phyloP scores from a whole-genome alignment of 2,329 filamentous ascomycete genomes.

The Claviceps africana region DNA sequence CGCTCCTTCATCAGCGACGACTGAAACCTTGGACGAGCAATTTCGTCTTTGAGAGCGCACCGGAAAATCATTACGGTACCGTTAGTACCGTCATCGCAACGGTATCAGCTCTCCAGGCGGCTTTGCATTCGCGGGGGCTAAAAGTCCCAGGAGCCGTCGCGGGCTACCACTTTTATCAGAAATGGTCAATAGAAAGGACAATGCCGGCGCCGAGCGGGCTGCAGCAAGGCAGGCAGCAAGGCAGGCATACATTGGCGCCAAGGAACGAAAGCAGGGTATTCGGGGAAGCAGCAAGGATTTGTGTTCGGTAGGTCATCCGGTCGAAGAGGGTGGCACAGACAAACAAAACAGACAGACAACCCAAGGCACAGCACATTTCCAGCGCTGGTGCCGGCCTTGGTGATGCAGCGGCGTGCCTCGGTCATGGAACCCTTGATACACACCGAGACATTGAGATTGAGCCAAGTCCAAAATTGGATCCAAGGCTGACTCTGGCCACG shows the following conservation, averaged over 20 bases:
- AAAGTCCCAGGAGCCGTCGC: slow-evolving; percentile 3
- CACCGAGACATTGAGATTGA: not conserved
- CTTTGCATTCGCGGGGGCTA: not conserved
- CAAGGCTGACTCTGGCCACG: not conserved
- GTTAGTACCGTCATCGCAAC: not conserved
- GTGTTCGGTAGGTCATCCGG: slow-evolving; percentile 10
- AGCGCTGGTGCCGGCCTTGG: not conserved
- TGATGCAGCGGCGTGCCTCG: not conserved
- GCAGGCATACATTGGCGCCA: slow-evolving; percentile 1
- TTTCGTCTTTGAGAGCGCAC: not conserved
- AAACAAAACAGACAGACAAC: not conserved
- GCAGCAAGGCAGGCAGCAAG: slow-evolving; percentile 6
- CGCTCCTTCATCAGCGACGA: not conserved
- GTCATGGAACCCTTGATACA: not conserved
- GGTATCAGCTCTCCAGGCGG: not conserved
- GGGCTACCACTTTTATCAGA: slow-evolving; percentile 4
- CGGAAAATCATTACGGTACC: not conserved
- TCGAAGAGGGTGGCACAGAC: slow-evolving; percentile 1
- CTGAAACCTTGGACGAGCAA: no score
- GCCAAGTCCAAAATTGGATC: not conserved
- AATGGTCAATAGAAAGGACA: not conserved
- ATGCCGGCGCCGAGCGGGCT: not conserved
- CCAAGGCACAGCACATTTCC: not conserved
- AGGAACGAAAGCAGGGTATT: slow-evolving; percentile 9
- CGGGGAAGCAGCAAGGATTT: slow-evolving; percentile 7